Evolutionary conservation across 495 filamentous ascomycete genomes (phyloP), one percentile per base, ranked within the genome.

Genomic region (Cryomyces minteri): DNA sequence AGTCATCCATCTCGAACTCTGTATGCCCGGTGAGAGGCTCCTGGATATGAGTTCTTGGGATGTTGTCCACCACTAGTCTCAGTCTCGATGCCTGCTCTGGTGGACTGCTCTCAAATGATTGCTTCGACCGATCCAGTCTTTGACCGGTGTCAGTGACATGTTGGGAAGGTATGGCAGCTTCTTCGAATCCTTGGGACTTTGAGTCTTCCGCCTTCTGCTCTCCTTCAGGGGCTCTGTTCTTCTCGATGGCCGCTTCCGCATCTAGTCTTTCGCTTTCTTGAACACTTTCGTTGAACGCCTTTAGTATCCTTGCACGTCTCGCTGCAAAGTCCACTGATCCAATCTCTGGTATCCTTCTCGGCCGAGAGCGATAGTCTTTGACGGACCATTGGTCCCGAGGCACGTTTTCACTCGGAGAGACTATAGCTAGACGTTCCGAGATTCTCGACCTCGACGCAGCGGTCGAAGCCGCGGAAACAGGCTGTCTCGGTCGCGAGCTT

Each of bases 401-500:
- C 2, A 25, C 2, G 18, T 49, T 48, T 51, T 41, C 51, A 45
- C 42, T 52, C 53, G 39, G 46, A 48, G 7, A 46, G 50, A 33
- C 46, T 41, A 36, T 46, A 14, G 5, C 36, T 32, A 72, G 59
- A 12, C 63, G 62, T 44, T 76, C 71, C 8, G 64, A 63, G 5
- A 68, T 63, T 56, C 70, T 76, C 46, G 77, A 72, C 48, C 78
- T 76, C 6, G 80, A 79, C 25, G 74, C 72, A 40, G 73, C 66
- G 1, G 79, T 77, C 7, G 71, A 67, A n/a, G 81, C 81, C 38
- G 73, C 68, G 31, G 84, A 84, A 31, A 93, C 78, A 7, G 82
- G 80, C 58, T 83, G 79, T 31, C 87, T 69, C 14, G 84, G 82
- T 37, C 83, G 70, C 7, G 87, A 93, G 51, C 84, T 88, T 47